Conservation (phyloP, 805 yeast genomes). For the Nakazawaea wickerhamii region DNA sequence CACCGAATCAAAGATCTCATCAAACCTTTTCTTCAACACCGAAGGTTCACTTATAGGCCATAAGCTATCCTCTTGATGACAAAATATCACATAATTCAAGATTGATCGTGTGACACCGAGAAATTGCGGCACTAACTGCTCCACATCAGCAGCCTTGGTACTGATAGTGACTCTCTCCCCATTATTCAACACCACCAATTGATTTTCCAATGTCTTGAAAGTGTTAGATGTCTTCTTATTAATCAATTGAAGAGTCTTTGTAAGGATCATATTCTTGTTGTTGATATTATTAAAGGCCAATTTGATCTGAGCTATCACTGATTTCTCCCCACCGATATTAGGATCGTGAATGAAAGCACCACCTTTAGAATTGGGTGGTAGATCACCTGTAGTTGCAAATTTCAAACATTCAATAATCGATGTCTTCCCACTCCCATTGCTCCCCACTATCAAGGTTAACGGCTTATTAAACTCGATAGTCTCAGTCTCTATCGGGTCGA, state of each 20-base stretch:
- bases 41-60: slow-evolving; percentile 98
- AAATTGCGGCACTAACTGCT: slow-evolving; percentile 70
- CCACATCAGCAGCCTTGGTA: slow-evolving; percentile 80
- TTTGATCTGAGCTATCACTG: slow-evolving; percentile 86
- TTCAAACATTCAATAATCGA: slow-evolving; percentile 91
- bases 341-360: slow-evolving; percentile 98
- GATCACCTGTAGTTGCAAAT: slow-evolving; percentile 91
- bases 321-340: slow-evolving; percentile 63
- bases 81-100: slow-evolving; percentile 87
- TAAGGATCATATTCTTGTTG: slow-evolving; percentile 75
- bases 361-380: slow-evolving; percentile 93
- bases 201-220: slow-evolving; percentile 90
- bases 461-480: slow-evolving; percentile 88
- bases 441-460: slow-evolving; percentile 88
- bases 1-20: slow-evolving; percentile 93
- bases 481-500: slow-evolving; percentile 79
- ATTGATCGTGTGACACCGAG: slow-evolving; percentile 87
- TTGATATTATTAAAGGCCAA: slow-evolving; percentile 73
- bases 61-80: slow-evolving; percentile 94
- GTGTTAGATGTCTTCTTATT: slow-evolving; percentile 56
- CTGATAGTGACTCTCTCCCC: slow-evolving; percentile 73
- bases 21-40: slow-evolving; percentile 82
- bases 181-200: slow-evolving; percentile 56
- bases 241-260: slow-evolving; percentile 75
- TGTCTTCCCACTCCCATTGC: slow-evolving; percentile 95